A percentile compares a stretch with the other conserved stretches of the same genome.
Evolutionary conservation across 2,329 filamentous ascomycete genomes (phyloP).

Genomic region (Microsporum canis): DNA sequence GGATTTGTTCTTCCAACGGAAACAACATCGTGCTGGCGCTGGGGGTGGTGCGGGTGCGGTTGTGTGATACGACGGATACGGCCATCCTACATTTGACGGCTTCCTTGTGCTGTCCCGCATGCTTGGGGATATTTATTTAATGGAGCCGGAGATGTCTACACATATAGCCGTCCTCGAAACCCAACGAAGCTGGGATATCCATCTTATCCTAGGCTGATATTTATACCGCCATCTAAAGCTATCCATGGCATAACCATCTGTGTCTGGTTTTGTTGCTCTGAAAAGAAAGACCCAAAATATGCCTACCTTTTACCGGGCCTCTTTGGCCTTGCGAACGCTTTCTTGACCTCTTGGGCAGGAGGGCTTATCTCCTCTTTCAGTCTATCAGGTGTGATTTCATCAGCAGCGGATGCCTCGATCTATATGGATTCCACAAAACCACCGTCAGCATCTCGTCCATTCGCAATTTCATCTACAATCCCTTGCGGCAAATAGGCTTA

Average conservation of each 20-base stretch:
- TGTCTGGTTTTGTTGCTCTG: background rate
- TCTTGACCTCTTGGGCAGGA: slow-evolving; percentile 38
- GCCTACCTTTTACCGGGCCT: slow-evolving; percentile 42
- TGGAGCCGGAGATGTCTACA: background rate
- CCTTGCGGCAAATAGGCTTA: background rate
- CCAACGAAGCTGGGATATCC: background rate
- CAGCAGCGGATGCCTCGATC: slow-evolving; percentile 49
- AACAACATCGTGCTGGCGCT: slow-evolving; percentile 27
- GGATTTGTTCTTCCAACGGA: slow-evolving; percentile 73
- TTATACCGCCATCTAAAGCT: background rate
- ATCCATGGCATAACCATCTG: background rate
- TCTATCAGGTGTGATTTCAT: slow-evolving; percentile 44
- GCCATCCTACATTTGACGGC: background rate
- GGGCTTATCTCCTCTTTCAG: slow-evolving; percentile 45
- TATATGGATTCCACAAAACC: slow-evolving; percentile 14
- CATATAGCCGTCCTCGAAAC: background rate
- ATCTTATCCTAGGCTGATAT: background rate
- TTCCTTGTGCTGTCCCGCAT: background rate
- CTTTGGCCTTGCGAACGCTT: slow-evolving; percentile 53
- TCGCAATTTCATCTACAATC: background rate
- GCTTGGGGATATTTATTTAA: background rate
- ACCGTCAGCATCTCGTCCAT: background rate
- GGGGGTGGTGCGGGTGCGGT: background rate
- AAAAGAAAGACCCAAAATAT: background rate
- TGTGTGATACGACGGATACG: background rate